Percentiles rank a stretch among this genome's conserved stretches.
phyloP scores from a whole-genome alignment of 495 filamentous ascomycete genomes.

The Rusavskia elegans region DNA sequence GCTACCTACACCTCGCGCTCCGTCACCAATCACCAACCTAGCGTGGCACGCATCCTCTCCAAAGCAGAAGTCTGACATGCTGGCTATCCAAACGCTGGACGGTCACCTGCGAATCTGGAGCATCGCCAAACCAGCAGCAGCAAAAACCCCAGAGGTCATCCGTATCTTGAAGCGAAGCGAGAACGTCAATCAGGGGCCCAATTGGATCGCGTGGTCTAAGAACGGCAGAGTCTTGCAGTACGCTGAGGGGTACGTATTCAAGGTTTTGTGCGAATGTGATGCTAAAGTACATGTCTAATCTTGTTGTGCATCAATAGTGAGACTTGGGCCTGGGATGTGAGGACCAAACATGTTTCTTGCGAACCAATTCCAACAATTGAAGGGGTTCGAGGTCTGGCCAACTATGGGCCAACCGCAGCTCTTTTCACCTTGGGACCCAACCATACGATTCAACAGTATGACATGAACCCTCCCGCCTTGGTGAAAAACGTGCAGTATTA shows the following conservation, averaged over 20 bases:
- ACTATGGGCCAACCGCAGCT: conserved; percentile 79
- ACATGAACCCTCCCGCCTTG: conserved; percentile 67
- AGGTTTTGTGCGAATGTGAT: too few relatives aligned
- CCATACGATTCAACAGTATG: conserved; percentile 85
- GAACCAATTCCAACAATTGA: conserved; percentile 76
- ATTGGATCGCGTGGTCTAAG: conserved; percentile 98
- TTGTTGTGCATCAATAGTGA: conserved; percentile 39
- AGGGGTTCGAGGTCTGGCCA: conserved; percentile 62
- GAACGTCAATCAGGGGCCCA: conserved; percentile 55
- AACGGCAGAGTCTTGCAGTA: conserved; percentile 91
- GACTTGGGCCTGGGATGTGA: conserved; percentile 89
- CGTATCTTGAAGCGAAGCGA: conserved; percentile 71
- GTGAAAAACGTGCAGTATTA: conserved; percentile 73
- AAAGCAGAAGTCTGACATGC: conserved; percentile 95
- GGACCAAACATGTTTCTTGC: conserved; percentile 85
- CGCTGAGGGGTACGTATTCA: conserved; percentile 65
- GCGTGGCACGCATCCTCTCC: conserved; percentile 97
- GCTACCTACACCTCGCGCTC: conserved; percentile 61
- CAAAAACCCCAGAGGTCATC: conserved; percentile 68
- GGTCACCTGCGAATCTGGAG: conserved; percentile 96
- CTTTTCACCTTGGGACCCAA: conserved; percentile 84
- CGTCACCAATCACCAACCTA: conserved; percentile 78
- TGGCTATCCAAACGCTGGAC: conserved; percentile 81
- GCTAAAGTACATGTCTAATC: not conserved
- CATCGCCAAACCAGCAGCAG: conserved; percentile 67